A percentile compares a stretch with the other conserved stretches of the same genome.
Evolutionary conservation across 1,139 yeast species (phyloP).

Genomic region (Torulaspora globosa): DNA sequence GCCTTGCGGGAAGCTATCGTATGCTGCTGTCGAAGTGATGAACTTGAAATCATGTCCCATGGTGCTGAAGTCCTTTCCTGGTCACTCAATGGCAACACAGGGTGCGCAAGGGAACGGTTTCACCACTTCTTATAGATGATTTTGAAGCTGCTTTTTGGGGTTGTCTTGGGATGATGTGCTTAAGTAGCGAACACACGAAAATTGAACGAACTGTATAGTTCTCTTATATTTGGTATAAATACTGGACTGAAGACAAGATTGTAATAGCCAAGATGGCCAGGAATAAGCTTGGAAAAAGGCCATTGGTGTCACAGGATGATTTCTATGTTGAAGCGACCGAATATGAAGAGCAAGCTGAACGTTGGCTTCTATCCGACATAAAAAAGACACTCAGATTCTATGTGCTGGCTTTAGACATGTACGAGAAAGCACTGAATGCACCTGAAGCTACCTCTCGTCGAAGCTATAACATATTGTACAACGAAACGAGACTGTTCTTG

Average conservation of each 20-base stretch:
- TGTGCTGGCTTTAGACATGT: conserved; percentile 27
- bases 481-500: conserved; percentile 32
- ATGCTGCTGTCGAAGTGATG: conserved; percentile 6
- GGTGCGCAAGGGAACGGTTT: neutral
- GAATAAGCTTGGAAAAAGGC: conserved; percentile 9
- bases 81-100: neutral
- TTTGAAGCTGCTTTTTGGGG: neutral
- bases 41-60: conserved; percentile 6
- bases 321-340: conserved; percentile 33
- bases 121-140: neutral
- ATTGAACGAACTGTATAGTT: neutral
- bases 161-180: neutral
- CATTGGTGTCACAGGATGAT: conserved; percentile 30
- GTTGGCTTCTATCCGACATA: conserved; percentile 37
- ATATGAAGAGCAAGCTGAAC: conserved; percentile 37
- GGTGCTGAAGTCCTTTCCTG: neutral
- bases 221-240: neutral
- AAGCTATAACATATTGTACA: conserved; percentile 32
- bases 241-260: neutral
- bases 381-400: conserved; percentile 33
- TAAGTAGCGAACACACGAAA: neutral
- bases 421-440: conserved; percentile 27
- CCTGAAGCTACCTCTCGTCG: conserved; percentile 17
- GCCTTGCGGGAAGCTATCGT: conserved; percentile 6
- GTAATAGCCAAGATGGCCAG: conserved; percentile 8